Evolutionary conservation across 495 filamentous ascomycete species (phyloP).

Genomic region (Podospora conica): DNA sequence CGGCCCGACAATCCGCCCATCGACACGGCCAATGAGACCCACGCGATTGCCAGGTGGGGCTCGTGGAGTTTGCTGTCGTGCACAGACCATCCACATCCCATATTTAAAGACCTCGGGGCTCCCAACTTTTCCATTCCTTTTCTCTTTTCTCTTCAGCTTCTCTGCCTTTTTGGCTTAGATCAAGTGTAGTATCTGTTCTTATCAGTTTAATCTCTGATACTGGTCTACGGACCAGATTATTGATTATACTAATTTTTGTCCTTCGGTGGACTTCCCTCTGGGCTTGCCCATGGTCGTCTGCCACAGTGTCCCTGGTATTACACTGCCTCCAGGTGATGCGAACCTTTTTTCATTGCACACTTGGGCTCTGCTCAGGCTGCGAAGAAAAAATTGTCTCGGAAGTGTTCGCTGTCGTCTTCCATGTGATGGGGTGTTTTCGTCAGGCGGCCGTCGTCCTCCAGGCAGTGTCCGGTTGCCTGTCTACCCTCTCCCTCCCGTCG

Average conservation of each 20-base stretch:
- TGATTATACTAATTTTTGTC: slow-evolving; percentile 78
- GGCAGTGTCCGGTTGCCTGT: background rate
- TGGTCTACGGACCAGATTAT: slow-evolving; percentile 57
- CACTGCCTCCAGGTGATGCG: slow-evolving; percentile 31
- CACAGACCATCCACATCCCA: slow-evolving; percentile 14
- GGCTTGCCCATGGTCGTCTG: slow-evolving; percentile 25
- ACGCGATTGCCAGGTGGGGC: background rate
- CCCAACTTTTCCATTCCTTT: slow-evolving; percentile 20
- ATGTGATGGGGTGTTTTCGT: background rate
- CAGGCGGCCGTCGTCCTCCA: background rate
- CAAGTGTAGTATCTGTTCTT: slow-evolving; percentile 99
- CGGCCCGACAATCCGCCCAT: background rate
- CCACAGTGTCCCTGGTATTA: slow-evolving; percentile 30
- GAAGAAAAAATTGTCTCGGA: slow-evolving; percentile 21
- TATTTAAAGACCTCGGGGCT: slow-evolving; percentile 24
- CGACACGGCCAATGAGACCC: background rate
- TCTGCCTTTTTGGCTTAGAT: slow-evolving; percentile 77
- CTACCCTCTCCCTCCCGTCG: no score
- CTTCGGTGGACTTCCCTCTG: slow-evolving; percentile 49
- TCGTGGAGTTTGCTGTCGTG: slow-evolving; percentile 14
- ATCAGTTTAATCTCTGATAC: slow-evolving; percentile 82
- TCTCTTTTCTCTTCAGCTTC: slow-evolving; percentile 40
- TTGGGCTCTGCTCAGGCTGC: slow-evolving; percentile 21
- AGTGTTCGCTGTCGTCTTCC: background rate
- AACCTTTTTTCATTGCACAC: slow-evolving; percentile 29